Percentiles rank a stretch among this genome's conserved stretches.
Evolutionary conservation across 2,329 filamentous ascomycete species (phyloP).

Genomic region (Colletotrichum liriopes): DNA sequence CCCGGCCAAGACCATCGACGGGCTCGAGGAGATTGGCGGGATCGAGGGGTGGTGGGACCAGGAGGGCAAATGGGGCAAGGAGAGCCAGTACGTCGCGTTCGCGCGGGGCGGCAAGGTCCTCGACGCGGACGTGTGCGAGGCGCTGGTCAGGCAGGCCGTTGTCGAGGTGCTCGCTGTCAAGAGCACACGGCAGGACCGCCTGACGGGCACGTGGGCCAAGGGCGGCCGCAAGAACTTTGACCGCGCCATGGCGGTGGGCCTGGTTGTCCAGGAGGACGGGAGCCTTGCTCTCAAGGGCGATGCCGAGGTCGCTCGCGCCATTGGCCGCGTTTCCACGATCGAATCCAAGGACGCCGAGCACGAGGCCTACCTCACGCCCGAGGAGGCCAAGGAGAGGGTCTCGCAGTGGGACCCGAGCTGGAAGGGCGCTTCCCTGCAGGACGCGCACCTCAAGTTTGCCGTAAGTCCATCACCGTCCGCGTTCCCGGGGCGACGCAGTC

Average conservation of each 20-base stretch:
- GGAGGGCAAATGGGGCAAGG: constrained; percentile 65
- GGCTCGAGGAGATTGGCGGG: constrained; percentile 64
- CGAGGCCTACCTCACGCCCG: constrained; percentile 50
- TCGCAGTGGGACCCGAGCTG: constrained; percentile 69
- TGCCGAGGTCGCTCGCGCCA: constrained; percentile 40
- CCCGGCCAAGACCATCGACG: constrained; percentile 62
- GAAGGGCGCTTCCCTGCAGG: constrained; percentile 70
- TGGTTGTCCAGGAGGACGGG: constrained; percentile 59
- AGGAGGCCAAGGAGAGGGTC: constrained; percentile 60
- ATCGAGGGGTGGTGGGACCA: constrained; percentile 69
- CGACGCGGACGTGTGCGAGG: constrained; percentile 63
- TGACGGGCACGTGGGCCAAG: constrained; percentile 49
- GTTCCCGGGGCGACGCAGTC: background rate
- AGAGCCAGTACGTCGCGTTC: constrained; percentile 63
- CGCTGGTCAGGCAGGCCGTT: constrained; percentile 65
- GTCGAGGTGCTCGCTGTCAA: constrained; percentile 66
- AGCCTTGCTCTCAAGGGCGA: constrained; percentile 58
- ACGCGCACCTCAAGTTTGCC: constrained; percentile 78
- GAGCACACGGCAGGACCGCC: constrained; percentile 28
- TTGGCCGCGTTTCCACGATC: constrained; percentile 42
- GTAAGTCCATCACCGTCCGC: constrained; percentile 65
- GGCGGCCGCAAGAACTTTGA: constrained; percentile 50
- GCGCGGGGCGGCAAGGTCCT: constrained; percentile 54
- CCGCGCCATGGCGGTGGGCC: constrained; percentile 53
- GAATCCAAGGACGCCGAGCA: constrained; percentile 44